Percentiles rank a stretch among this genome's conserved stretches.
Evolutionary conservation across 768 basidiomycete genomes (phyloP).

Genomic region (Amanita thiersii): DNA sequence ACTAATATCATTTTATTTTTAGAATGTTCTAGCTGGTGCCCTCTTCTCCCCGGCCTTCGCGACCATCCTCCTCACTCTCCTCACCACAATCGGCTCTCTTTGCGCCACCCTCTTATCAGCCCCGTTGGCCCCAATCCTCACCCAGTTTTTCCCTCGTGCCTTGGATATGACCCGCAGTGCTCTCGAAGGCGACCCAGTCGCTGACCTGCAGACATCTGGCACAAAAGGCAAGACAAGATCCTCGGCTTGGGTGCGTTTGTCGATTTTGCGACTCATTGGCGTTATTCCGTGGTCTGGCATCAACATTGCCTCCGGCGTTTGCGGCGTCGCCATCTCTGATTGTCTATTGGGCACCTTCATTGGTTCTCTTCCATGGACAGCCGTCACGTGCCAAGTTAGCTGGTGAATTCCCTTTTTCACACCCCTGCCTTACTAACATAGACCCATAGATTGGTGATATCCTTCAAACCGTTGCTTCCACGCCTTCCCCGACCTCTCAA

Average conservation of each 20-base stretch:
- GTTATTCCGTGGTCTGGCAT: slow-evolving; percentile 97
- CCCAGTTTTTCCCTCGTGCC: slow-evolving; percentile 75
- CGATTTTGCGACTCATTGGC: slow-evolving; percentile 83
- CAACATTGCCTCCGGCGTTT: slow-evolving; percentile 93
- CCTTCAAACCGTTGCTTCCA: slow-evolving; percentile 73
- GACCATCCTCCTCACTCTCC: slow-evolving; percentile 69
- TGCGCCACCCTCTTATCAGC: slow-evolving; percentile 73
- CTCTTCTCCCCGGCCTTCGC: slow-evolving; percentile 79
- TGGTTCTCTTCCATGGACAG: slow-evolving; percentile 82
- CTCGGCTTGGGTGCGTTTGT: slow-evolving; percentile 75
- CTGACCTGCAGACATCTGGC: slow-evolving; percentile 27
- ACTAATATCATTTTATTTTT: slow-evolving; percentile 10
- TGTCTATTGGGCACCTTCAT: slow-evolving; percentile 80
- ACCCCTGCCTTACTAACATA: slow-evolving; percentile 12
- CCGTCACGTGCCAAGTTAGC: slow-evolving; percentile 80
- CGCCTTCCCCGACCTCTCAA: slow-evolving; percentile 61
- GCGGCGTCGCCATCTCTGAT: slow-evolving; percentile 67
- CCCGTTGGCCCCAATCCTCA: slow-evolving; percentile 79
- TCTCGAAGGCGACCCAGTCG: slow-evolving; percentile 58
- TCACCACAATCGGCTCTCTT: slow-evolving; percentile 83
- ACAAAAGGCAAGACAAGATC: slow-evolving; percentile 24
- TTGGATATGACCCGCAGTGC: slow-evolving; percentile 79
- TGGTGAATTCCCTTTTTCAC: neutral
- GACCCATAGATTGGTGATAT: slow-evolving; percentile 77
- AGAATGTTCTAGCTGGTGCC: slow-evolving; percentile 90